These are phyloP conservation scores for Fraxinus albicans DNA, from an alignment of 305 asterid genomes.

Conservation along the genomic window DNA sequence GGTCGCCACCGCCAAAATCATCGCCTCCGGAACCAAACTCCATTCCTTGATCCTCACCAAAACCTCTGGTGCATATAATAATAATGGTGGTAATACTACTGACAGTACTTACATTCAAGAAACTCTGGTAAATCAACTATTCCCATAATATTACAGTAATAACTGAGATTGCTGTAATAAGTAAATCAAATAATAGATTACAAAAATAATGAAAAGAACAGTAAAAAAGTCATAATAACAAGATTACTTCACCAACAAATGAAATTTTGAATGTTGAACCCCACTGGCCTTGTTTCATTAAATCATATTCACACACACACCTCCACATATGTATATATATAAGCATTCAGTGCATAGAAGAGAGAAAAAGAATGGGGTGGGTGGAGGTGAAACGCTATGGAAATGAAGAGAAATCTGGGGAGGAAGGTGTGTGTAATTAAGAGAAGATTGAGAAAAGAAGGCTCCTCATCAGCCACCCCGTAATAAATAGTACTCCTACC, in stretches of 20 bases:
- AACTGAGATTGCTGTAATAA: slow-evolving; percentile 25
- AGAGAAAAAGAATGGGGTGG: slow-evolving; percentile 9
- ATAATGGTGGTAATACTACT: neutral
- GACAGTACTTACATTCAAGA: slow-evolving; percentile 28
- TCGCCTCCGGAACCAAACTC: slow-evolving; percentile 70
- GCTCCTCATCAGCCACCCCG: slow-evolving; percentile 24
- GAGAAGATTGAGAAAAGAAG: slow-evolving; percentile 34
- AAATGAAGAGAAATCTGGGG: slow-evolving; percentile 39
- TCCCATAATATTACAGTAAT: slow-evolving; percentile 42
- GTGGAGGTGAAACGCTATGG: neutral
- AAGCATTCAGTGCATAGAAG: neutral
- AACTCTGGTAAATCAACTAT: slow-evolving; percentile 41
- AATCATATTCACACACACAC: neutral
- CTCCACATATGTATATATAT: neutral
- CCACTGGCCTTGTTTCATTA: neutral
- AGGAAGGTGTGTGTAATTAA: slow-evolving; percentile 46
- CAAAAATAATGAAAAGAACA: neutral
- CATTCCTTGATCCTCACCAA: slow-evolving; percentile 27
- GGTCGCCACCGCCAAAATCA: slow-evolving; percentile 58
- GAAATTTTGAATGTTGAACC: neutral
- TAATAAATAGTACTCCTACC: slow-evolving; percentile 23
- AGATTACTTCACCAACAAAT: neutral
- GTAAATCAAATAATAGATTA: neutral
- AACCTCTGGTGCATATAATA: neutral
- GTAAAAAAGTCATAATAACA: neutral